Conservation (phyloP, 148 eudicot genomes). For the Camellia japonica region DNA sequence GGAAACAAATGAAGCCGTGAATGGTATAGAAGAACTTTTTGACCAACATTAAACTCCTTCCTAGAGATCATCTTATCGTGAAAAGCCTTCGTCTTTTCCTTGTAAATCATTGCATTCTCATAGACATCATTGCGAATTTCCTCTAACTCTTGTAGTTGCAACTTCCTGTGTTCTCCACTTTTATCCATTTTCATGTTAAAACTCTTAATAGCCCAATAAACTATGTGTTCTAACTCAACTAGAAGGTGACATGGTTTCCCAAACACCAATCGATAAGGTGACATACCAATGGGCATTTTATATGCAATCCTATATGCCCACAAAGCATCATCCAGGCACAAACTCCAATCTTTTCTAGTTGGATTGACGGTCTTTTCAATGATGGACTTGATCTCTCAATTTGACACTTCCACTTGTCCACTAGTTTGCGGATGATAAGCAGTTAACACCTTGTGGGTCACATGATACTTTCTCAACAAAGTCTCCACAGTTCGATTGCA, state of each 20-base stretch:
- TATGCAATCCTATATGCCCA: constrained; percentile 5
- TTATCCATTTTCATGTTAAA: not conserved
- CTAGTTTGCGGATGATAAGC: not conserved
- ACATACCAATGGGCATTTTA: not conserved
- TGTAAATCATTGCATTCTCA: no score
- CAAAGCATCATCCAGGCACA: not conserved
- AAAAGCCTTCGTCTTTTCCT: no score
- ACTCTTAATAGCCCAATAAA: not conserved
- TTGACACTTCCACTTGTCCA: not conserved
- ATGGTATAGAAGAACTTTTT: no score
- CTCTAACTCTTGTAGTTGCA: not conserved
- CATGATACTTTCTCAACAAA: not conserved
- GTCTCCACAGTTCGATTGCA: not conserved
- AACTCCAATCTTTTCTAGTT: not conserved
- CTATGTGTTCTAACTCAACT: not conserved
- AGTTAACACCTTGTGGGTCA: not conserved
- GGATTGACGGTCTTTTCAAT: not conserved
- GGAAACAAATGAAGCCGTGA: no score
- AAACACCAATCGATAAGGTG: not conserved
- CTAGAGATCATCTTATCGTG: no score
- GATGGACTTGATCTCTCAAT: not conserved
- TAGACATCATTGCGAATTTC: not conserved
- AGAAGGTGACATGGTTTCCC: not conserved
- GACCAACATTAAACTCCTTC: no score
- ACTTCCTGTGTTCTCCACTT: not conserved